Base-by-base conservation (phyloP, 192 early-diverging fungal genomes). In the Mortierella hygrophila region DNA sequence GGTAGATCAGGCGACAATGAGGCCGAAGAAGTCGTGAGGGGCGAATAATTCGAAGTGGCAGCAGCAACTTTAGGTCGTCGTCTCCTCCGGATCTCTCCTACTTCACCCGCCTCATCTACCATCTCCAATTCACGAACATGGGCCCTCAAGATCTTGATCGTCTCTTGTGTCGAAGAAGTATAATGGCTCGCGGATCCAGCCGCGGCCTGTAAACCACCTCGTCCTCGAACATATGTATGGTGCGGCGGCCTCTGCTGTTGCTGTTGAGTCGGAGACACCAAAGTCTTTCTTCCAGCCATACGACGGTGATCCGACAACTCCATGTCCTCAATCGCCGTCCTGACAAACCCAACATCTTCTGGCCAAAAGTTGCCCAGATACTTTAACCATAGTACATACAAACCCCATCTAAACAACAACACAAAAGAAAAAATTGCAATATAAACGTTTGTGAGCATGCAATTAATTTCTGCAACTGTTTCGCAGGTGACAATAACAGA, bases 361-460 rank as follows among this genome's bases (percentile, higher is more conserved):
- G 86, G 86, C 86, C 86, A 88, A 69, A 88, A 82, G 29, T 74
- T 75, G n/a, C 76, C 74, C 18, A 88, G 68, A 32, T 80, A 88
- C 21, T 82, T 77, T 40, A 88, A 75, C 86, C 86, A 88, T 23
- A 88, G 57, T 5, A 76, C 78, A 72, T 88, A 88, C 9, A 88
- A 42, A 4, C 60, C 74, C 84, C 84, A 86, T 49, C 84, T 85
- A 75, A 54, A 26, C 9, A 11, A 46, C 44, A 13, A 46, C 38
- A 40, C 38, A 68, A 54, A 57, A 37, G n/a, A 38, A 47, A 37
- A 77, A 15, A 77, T 35, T 46, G 63, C 60, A 65, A 68, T 32
- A 68, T 20, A 29, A 68, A 46, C 0, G 44, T 46, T 1, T 75
- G 57, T 23, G 60, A 42, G 60, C 60, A 65, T 32, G n/a, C 18